Evolutionary conservation across 1,284 basidiomycete genomes (phyloP).

Genomic region (Cutaneotrichosporon sp.): DNA sequence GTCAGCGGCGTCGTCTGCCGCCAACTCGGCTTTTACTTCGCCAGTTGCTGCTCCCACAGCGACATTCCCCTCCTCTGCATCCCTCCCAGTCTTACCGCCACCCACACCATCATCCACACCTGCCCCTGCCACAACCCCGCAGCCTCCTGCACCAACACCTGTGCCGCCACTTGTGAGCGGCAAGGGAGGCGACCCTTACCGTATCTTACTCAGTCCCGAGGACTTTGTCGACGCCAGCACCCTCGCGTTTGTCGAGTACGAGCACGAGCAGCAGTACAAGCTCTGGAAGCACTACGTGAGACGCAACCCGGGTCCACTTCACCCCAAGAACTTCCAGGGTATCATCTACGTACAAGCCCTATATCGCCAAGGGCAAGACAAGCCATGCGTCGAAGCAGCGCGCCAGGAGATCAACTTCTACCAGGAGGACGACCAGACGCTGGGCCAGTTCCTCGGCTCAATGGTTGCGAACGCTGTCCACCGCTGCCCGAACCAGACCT

Average conservation of each 20-base stretch:
- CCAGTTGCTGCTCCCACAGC: not conserved
- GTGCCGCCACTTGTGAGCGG: not conserved
- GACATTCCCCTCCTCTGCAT: not conserved
- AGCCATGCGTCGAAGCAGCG: constrained; percentile 56
- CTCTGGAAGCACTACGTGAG: constrained; percentile 91
- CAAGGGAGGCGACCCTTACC: constrained; percentile 39
- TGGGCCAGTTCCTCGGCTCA: constrained; percentile 84
- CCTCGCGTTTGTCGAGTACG: constrained; percentile 69
- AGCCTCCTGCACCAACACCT: not conserved
- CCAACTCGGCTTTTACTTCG: not conserved
- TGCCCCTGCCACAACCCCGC: not conserved
- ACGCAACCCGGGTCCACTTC: constrained; percentile 77
- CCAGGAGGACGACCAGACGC: constrained; percentile 85
- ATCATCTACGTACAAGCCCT: constrained; percentile 59
- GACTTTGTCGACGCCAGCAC: constrained; percentile 70
- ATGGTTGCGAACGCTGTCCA: constrained; percentile 70
- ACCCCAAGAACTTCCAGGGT: constrained; percentile 90
- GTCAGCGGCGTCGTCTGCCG: not conserved
- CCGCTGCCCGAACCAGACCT: constrained; percentile 75
- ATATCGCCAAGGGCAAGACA: constrained; percentile 52
- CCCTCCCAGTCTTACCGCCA: constrained; percentile 2
- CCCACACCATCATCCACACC: not conserved
- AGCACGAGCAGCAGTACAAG: constrained; percentile 78
- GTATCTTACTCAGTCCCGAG: constrained; percentile 47
- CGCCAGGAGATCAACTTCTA: constrained; percentile 84